Evolutionary conservation across 2,329 filamentous ascomycete species (phyloP).

Genomic region (Camillea tinctor): DNA sequence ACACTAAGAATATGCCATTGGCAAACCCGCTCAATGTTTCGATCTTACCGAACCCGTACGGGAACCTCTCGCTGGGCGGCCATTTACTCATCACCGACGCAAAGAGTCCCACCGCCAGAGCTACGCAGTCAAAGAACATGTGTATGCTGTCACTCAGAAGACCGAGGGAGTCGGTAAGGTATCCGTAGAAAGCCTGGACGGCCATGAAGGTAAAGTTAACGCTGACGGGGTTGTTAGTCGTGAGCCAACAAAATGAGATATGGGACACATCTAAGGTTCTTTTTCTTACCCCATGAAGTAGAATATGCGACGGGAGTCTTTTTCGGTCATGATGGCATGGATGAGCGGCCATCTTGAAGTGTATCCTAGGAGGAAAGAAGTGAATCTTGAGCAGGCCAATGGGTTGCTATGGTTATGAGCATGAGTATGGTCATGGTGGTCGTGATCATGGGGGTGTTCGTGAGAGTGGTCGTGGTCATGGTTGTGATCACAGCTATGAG

Average conservation of each 20-base stretch:
- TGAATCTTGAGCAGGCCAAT: slow-evolving; percentile 64
- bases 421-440: slow-evolving; percentile 10
- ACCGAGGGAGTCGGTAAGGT: slow-evolving; percentile 87
- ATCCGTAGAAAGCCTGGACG: slow-evolving; percentile 91
- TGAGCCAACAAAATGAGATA: slow-evolving; percentile 5
- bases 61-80: slow-evolving; percentile 84
- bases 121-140: slow-evolving; percentile 98
- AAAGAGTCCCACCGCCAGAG: slow-evolving; percentile 83
- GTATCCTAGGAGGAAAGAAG: slow-evolving; percentile 67
- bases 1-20: slow-evolving; percentile 93
- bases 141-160: slow-evolving; percentile 97
- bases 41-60: slow-evolving; percentile 95
- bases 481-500: slow-evolving; percentile 20
- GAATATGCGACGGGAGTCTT: slow-evolving; percentile 91
- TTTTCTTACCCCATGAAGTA: slow-evolving; percentile 85
- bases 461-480: slow-evolving; percentile 18
- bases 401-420: slow-evolving; percentile 4
- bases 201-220: slow-evolving; percentile 95
- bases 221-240: slow-evolving; percentile 43
- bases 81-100: slow-evolving; percentile 96
- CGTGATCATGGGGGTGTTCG: slow-evolving; percentile 22
- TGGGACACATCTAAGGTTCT: slow-evolving; percentile 29
- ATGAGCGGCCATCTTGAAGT: slow-evolving; percentile 73
- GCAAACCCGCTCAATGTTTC: slow-evolving; percentile 95
- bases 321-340: slow-evolving; percentile 83